Base-by-base conservation (phyloP, 2,329 filamentous ascomycete genomes). In the Claviceps pusilla region DNA sequence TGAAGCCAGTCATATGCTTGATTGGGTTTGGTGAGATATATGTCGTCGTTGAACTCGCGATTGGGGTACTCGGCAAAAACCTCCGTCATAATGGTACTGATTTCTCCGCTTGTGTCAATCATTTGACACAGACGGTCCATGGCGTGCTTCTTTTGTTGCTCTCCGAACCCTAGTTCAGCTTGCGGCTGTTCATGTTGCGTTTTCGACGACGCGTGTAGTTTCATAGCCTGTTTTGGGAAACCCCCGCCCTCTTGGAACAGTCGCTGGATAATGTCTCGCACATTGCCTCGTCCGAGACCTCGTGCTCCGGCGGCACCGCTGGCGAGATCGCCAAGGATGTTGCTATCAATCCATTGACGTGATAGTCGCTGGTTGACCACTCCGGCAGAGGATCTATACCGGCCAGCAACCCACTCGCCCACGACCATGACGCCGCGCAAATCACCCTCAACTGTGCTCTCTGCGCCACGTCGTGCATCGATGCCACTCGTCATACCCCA, bases 1-100 rank as follows among this genome's bases (percentile, higher is more conserved):
- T 94, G 77, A 54, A 98, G 79, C 93, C 93, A 98, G 64, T 96
- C 91, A 67, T 95, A 95, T 0, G 88, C 88, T 66, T 79, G 73
- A 59, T 85, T 83, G 0, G 94, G 94, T 65, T 98, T 98, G 39
- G 84, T 87, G 37, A 98, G 81, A 60, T 88, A 85, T 0, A 84
- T 86, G 68, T 98, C 93, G 66, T 98, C 93, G 71, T 96, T 94
- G 69, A 86, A 98, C 24, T 89, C 83, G 61, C 89, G 87, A 46
- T 81, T 82, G 0, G 91, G 89, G 66, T 95, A 98, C 59, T 86
- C 79, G 28, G 86, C 76, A 64, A 96, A 95, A 61, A 94, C 84
- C 58, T 97, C 87, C 19, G 82, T 83, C 64, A 91, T 76, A 62
- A 94, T 84, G 56, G 85, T 80, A 64, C 89, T 86, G 48, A 83